Percentiles rank a stretch among this genome's conserved stretches.
These are phyloP conservation scores for Heritiera littoralis DNA, from an alignment of 345 rosid species.

Conservation along the genomic window DNA sequence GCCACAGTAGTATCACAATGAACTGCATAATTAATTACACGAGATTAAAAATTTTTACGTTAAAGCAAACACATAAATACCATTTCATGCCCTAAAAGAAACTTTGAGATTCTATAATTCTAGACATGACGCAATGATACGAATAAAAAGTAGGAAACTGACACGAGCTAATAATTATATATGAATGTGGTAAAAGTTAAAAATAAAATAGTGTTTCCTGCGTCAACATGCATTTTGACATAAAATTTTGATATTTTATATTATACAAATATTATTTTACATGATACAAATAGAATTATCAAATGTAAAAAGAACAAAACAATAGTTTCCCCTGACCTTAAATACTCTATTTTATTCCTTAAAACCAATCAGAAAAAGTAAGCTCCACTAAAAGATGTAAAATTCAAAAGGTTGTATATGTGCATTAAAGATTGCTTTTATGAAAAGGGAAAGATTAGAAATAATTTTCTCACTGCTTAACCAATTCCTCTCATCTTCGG, in stretches of 20 bases:
- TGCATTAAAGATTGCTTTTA: neutral
- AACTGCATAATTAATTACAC: constrained; percentile 41
- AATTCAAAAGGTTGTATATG: neutral
- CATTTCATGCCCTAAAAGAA: neutral
- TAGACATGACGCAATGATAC: too few relatives aligned
- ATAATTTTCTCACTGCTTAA: neutral
- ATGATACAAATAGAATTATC: too few relatives aligned
- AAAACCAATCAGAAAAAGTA: neutral
- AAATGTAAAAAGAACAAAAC: neutral
- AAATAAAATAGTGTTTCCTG: too few relatives aligned
- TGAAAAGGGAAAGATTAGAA: neutral
- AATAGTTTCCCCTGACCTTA: neutral
- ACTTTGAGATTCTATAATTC: too few relatives aligned
- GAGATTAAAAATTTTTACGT: neutral
- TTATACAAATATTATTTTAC: too few relatives aligned
- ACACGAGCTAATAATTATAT: too few relatives aligned
- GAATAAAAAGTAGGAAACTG: too few relatives aligned
- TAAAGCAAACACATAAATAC: neutral
- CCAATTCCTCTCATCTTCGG: neutral
- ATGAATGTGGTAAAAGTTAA: too few relatives aligned
- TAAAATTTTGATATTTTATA: too few relatives aligned
- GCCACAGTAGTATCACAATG: constrained; percentile 78
- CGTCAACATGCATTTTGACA: too few relatives aligned
- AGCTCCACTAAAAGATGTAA: neutral
- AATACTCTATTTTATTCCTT: neutral